A percentile compares a stretch with the other conserved stretches of the same genome.
phyloP scores from a whole-genome alignment of 441 rosid genomes.

The Mallotus japonicus region DNA sequence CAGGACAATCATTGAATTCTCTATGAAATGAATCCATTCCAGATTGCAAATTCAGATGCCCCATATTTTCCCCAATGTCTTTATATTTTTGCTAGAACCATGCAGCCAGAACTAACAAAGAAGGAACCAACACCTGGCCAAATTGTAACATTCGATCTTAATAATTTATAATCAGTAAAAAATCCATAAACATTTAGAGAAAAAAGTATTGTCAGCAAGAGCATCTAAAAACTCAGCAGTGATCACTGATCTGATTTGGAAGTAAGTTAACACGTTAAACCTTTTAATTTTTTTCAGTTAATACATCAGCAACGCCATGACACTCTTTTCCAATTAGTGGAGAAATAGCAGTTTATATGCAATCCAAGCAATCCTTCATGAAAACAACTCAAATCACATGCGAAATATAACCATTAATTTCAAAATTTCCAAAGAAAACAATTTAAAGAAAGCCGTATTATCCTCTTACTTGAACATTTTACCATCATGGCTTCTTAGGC shows the following conservation, averaged over 20 bases:
- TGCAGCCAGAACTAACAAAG: conserved; percentile 22
- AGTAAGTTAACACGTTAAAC: background rate
- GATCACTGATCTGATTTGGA: background rate
- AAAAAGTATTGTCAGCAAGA: background rate
- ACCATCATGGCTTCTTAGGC: background rate
- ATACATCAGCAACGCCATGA: background rate
- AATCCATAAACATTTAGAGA: background rate
- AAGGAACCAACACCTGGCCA: background rate
- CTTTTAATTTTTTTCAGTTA: background rate
- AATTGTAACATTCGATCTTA: background rate
- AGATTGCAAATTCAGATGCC: conserved; percentile 71
- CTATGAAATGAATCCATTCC: conserved; percentile 45
- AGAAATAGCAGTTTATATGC: background rate
- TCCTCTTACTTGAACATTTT: background rate
- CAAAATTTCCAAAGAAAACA: background rate
- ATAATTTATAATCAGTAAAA: background rate
- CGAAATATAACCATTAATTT: background rate
- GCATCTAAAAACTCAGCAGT: background rate
- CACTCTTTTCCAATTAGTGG: background rate
- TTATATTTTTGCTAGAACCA: conserved; percentile 22
- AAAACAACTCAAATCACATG: background rate
- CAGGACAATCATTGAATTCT: conserved; percentile 44
- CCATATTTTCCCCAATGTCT: conserved; percentile 49
- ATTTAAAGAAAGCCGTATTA: background rate
- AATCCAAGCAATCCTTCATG: background rate